Evolutionary conservation across 2,329 filamentous ascomycete genomes (phyloP), one percentile per base, ranked within the genome.

Genomic region (Venturiaceae sp.): DNA sequence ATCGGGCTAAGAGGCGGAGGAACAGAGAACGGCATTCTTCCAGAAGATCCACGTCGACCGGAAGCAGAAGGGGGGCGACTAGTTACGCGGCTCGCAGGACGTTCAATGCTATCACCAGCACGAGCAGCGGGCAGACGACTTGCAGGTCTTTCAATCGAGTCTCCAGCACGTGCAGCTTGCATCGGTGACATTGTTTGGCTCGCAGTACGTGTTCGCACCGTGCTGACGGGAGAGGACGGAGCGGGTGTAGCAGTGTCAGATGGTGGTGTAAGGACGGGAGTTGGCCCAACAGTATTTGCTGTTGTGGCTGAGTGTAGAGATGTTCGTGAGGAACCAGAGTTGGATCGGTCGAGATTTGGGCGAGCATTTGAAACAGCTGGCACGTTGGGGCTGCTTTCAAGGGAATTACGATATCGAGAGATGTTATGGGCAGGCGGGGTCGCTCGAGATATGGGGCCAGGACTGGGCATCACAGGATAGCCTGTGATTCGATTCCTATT

Each of bases 61-160:
- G 66, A 61, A 58, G 69, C 67, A 32, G 70, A 73, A 36, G 70
- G 66, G 11, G 71, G 70, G 13, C 71, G 67, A 36, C 67, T 65
- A 16, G 66, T 65, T 8, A 72, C 67, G 23, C 70, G 65, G 46
- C 70, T 72, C 32, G 67, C 66, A 5, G 71, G 71, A 21, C 71
- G 68, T 62, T 73, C 70, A 33, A 71, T 70, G 62, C 67, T 66
- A 33, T 72, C 70, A 54, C 67, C 62, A 16, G 66, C 60, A 30
- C 66, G 64, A 47, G 62, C 23, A 50, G 23, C 26, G 28, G 44
- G 23, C 7, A 50, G 44, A n/a, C 44, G 44, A n/a, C 44, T 50
- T 50, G 44, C 44, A 30, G 44, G 44, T 50, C 44, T 50, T 16
- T 50, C 65, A 63, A 56, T 69, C 65, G 8, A 64, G 61, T 57